Base-by-base conservation (phyloP, 768 basidiomycete genomes). In the Rhodotorula babjevae region DNA sequence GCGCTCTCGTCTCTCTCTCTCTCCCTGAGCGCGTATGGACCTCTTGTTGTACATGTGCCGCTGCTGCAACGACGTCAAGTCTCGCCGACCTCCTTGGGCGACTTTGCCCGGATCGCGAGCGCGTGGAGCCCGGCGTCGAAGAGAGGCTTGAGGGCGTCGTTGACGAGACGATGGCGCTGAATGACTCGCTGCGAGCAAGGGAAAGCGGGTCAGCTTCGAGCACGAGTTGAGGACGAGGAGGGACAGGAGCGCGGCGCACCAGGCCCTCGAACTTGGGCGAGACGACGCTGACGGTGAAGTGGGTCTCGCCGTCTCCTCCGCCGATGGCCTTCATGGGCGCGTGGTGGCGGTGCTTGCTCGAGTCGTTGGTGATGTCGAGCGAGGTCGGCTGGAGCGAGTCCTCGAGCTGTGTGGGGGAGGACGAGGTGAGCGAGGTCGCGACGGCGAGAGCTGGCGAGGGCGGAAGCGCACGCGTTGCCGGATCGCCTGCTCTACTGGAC, bases 51-150 rank as follows among this genome's bases (percentile, higher is more conserved):
- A 8, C 73, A 60, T 3, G 58, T 46, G 19, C 56, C 75, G 73
- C 6, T 8, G 50, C 23, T 25, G 25, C 25, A 23, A 11, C 23
- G 4, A 11, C 25, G 25, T 10, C 25, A 7, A 27, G 11, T 6
- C 25, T 12, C 50, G 23, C 8, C 25, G 23, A 52, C 50, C 66
- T 83, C 83, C 67, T 76, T 74, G 8, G 82, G 81, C 33, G 80
- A 81, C 75, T 81, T 81, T 42, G 83, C 73, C 65, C 80, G 77
- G 72, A 84, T 71, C 65, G 79, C 80, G 57, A 84, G 76, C 3
- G 83, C 83, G 66, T 84, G 83, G 50, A 84, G 68, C 18, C 83
- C 83, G n/a, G 73, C 76, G 25, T 78, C 78, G 42, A 84, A 82
- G 67, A 83, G 82, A 3, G 82, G 81, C 67, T 81, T 81, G 18